These are phyloP conservation scores for Agapanthus africanus DNA, from an alignment of 106 monocot genomes.

Conservation along the genomic window DNA sequence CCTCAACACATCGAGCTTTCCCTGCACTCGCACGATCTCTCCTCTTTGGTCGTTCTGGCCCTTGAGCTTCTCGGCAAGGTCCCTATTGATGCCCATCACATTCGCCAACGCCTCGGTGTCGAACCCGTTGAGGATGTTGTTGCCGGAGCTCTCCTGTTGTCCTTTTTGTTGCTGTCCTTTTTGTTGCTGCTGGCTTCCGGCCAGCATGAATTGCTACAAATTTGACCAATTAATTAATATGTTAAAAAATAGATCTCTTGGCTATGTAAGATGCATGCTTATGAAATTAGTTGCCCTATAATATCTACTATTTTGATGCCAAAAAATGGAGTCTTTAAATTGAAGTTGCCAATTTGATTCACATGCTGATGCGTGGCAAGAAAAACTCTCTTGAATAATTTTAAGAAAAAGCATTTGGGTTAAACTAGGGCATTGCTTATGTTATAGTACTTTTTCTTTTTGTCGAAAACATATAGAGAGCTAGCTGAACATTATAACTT, in stretches of 20 bases:
- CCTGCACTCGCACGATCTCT: slow-evolving; percentile 28
- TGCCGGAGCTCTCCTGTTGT: not conserved
- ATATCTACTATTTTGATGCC: no score
- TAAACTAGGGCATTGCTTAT: no score
- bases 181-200: slow-evolving; percentile 17
- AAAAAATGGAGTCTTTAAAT: not conserved
- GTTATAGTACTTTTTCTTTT: no score
- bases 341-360: not conserved
- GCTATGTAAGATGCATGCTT: no score
- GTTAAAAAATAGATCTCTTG: not conserved
- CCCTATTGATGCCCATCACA: slow-evolving; percentile 24
- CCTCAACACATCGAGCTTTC: not conserved
- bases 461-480: no score
- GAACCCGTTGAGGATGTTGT: slow-evolving; percentile 37
- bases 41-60: slow-evolving; percentile 26
- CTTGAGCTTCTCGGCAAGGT: slow-evolving; percentile 38
- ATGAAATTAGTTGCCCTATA: no score
- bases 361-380: not conserved
- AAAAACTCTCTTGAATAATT: no score
- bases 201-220: slow-evolving; percentile 32
- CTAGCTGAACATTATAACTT: not conserved
- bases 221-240: not conserved
- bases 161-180: not conserved
- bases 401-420: no score
- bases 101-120: slow-evolving; percentile 24